Conservation (phyloP, 148 eudicot genomes). For the Suaeda aralocaspica region DNA sequence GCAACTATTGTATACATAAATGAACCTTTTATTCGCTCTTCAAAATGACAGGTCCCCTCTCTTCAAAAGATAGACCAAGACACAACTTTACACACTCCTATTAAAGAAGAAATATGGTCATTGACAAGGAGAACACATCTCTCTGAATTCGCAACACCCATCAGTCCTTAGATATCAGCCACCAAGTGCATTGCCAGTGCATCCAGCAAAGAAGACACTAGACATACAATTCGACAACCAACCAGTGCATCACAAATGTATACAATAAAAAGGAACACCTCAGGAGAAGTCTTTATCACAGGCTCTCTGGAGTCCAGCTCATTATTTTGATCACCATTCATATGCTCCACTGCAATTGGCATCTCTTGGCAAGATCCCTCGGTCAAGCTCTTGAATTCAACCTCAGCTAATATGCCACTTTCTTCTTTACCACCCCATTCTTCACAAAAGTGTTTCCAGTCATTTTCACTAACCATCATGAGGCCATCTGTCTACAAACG, state of each 20-base stretch:
- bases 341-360: slow-evolving; percentile 45
- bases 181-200: background rate
- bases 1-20: no score
- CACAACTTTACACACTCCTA: slow-evolving; percentile 1
- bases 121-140: background rate
- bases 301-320: slow-evolving; percentile 47
- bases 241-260: background rate
- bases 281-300: slow-evolving; percentile 57
- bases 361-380: slow-evolving; percentile 44
- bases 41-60: no score
- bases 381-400: slow-evolving; percentile 39
- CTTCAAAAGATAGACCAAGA: no score
- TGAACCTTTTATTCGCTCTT: no score
- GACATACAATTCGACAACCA: background rate
- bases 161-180: background rate
- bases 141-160: background rate
- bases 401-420: slow-evolving; percentile 60
- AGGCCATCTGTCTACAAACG: slow-evolving; percentile 62
- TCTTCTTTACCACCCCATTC: slow-evolving; percentile 68
- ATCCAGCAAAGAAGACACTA: background rate
- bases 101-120: background rate
- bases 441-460: slow-evolving; percentile 83
- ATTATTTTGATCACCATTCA: slow-evolving; percentile 41
- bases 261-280: slow-evolving; percentile 46
- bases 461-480: slow-evolving; percentile 61